Conservation (phyloP, 768 basidiomycete species). For the Mycena capillaripes region DNA sequence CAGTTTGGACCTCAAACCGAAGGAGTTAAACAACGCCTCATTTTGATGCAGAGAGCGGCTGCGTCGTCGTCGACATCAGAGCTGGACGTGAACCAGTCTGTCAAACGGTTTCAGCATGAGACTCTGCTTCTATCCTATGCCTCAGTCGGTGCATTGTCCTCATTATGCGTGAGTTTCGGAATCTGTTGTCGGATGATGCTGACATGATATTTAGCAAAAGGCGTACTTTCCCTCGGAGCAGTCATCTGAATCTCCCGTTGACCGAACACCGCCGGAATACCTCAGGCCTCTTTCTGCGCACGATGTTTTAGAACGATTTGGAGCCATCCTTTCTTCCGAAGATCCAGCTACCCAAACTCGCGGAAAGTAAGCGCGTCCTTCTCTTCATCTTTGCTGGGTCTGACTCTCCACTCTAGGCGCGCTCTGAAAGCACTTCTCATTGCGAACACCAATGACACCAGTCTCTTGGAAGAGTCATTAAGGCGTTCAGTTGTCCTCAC, state of each 20-base stretch:
- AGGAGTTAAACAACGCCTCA: conserved; percentile 75
- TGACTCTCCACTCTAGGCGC: conserved; percentile 64
- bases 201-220: conserved; percentile 67
- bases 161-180: conserved; percentile 80
- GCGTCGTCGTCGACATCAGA: conserved; percentile 70
- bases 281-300: conserved; percentile 67
- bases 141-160: conserved; percentile 89
- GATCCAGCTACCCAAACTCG: conserved; percentile 63
- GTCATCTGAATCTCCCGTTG: conserved; percentile 74
- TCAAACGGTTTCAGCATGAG: conserved; percentile 78
- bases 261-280: conserved; percentile 64
- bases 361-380: conserved; percentile 70
- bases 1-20: conserved; percentile 85
- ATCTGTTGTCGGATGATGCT: conserved; percentile 6
- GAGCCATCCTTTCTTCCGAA: conserved; percentile 75
- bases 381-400: background rate
- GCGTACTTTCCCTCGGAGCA: conserved; percentile 79
- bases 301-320: conserved; percentile 73
- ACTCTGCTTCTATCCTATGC: conserved; percentile 82
- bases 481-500: conserved; percentile 76
- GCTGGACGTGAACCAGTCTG: conserved; percentile 62
- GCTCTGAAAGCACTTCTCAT: conserved; percentile 78
- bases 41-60: conserved; percentile 79
- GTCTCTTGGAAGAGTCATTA: conserved; percentile 75
- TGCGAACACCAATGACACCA: conserved; percentile 66